Percentiles rank a stretch among this genome's conserved stretches.
phyloP scores from a whole-genome alignment of 139 green algal species.

The Closterium sp. region DNA sequence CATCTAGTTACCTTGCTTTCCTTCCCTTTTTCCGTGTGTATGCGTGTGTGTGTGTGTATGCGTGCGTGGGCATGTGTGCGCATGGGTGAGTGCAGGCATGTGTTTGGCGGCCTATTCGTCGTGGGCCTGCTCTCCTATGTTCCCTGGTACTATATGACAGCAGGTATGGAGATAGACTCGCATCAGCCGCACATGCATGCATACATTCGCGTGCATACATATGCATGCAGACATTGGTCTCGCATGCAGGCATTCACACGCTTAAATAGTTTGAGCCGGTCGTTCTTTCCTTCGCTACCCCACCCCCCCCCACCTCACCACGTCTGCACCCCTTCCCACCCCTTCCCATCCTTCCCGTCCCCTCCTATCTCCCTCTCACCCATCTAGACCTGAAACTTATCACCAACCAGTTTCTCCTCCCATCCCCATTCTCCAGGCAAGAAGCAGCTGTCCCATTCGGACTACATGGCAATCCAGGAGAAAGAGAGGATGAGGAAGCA shows the following conservation, averaged over 20 bases:
- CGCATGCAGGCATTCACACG: not conserved
- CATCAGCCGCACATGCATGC: conserved; percentile 13
- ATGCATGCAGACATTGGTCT: conserved; percentile 11
- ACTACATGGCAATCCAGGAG: not conserved
- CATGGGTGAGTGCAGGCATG: not conserved
- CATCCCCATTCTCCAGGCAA: not conserved
- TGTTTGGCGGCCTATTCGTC: not conserved
- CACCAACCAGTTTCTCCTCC: too few species aligned
- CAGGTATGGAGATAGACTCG: conserved; percentile 36
- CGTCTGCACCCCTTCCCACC: not conserved
- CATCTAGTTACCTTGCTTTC: too few species aligned
- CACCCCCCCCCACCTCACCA: not conserved
- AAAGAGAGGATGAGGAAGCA: not conserved
- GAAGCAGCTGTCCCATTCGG: not conserved
- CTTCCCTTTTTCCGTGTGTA: not conserved
- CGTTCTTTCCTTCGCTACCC: not conserved
- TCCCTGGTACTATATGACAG: conserved; percentile 9
- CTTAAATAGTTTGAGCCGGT: not conserved
- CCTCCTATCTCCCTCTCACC: too few species aligned
- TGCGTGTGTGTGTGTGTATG: not conserved
- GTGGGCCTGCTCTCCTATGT: not conserved
- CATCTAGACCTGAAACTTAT: too few species aligned
- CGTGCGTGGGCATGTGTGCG: not conserved
- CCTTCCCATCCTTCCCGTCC: not conserved
- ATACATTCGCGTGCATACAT: conserved; percentile 34